Conservation (phyloP, 2,329 filamentous ascomycete species). For the Hypomyces perniciosus region DNA sequence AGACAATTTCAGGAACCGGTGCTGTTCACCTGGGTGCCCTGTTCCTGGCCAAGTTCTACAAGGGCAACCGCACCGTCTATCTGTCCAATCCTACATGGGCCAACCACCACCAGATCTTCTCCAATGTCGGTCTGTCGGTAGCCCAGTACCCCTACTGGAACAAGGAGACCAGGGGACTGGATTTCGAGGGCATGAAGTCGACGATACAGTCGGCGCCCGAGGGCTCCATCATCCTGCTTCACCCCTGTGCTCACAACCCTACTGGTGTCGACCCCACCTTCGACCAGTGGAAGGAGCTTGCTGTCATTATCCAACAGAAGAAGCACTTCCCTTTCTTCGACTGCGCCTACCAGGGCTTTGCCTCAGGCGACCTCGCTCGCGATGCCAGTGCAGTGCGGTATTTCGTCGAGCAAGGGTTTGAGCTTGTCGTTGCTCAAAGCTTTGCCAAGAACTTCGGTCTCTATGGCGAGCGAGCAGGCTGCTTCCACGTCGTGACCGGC, state of each 20-base stretch:
- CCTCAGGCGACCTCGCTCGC: slow-evolving; percentile 76
- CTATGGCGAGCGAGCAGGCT: slow-evolving; percentile 92
- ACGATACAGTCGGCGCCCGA: slow-evolving; percentile 65
- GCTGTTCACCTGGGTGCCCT: slow-evolving; percentile 89
- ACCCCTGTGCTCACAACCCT: slow-evolving; percentile 96
- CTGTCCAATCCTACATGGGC: slow-evolving; percentile 95
- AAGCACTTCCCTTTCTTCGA: slow-evolving; percentile 98
- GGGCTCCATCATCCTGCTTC: slow-evolving; percentile 80
- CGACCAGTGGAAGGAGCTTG: slow-evolving; percentile 91
- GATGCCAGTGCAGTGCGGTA: slow-evolving; percentile 92
- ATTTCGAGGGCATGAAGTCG: slow-evolving; percentile 81
- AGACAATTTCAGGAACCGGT: slow-evolving; percentile 96
- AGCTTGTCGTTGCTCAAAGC: slow-evolving; percentile 81
- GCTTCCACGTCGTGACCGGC: slow-evolving; percentile 86
- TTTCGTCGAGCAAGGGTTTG: slow-evolving; percentile 88
- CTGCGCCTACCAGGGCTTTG: slow-evolving; percentile 95
- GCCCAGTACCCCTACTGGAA: slow-evolving; percentile 92
- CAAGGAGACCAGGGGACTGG: slow-evolving; percentile 79
- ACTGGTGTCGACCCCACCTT: slow-evolving; percentile 92
- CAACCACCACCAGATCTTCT: slow-evolving; percentile 98
- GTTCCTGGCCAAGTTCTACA: slow-evolving; percentile 91
- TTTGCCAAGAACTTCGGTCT: slow-evolving; percentile 98
- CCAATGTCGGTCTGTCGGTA: slow-evolving; percentile 73
- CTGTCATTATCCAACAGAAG: slow-evolving; percentile 66
- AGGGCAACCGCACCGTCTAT: slow-evolving; percentile 70